Evolutionary conservation across 306 rosid genomes (phyloP).

Genomic region (Sindora glabra): DNA sequence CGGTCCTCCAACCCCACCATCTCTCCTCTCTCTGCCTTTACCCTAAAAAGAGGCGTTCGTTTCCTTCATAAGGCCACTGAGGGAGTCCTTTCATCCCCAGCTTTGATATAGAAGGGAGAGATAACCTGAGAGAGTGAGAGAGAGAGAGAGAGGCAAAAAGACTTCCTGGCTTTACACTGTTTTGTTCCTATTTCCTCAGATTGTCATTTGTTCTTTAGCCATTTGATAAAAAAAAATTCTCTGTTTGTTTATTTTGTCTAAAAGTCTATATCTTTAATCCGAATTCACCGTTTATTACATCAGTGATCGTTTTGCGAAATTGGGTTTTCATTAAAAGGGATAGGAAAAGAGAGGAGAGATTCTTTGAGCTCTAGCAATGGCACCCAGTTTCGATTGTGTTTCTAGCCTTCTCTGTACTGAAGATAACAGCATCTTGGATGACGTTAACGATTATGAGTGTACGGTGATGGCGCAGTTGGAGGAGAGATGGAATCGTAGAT

Average conservation of each 20-base stretch:
- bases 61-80: slow-evolving; percentile 62
- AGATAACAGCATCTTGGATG: slow-evolving; percentile 51
- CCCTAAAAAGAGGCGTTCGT: slow-evolving; percentile 54
- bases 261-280: slow-evolving; percentile 13
- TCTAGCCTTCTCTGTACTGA: slow-evolving; percentile 83
- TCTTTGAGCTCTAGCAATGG: slow-evolving; percentile 45
- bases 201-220: slow-evolving; percentile 15
- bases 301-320: neutral
- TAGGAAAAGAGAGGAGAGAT: too few species aligned
- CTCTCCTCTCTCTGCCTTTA: slow-evolving; percentile 31
- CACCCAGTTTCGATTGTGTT: slow-evolving; percentile 77
- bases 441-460: slow-evolving; percentile 34
- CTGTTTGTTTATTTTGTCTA: neutral
- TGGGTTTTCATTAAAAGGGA: neutral
- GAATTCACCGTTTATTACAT: neutral
- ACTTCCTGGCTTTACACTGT: slow-evolving; percentile 2
- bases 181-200: slow-evolving; percentile 23
- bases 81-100: slow-evolving; percentile 39
- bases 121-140: neutral
- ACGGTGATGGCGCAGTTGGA: slow-evolving; percentile 23
- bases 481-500: slow-evolving; percentile 26
- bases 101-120: slow-evolving; percentile 10
- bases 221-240: slow-evolving; percentile 2
- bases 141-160: slow-evolving; percentile 6
- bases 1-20: slow-evolving; percentile 14